A percentile compares a stretch with the other conserved stretches of the same genome.
phyloP scores from a whole-genome alignment of 1,139 yeast species.

The Yamadazyma dendronema region DNA sequence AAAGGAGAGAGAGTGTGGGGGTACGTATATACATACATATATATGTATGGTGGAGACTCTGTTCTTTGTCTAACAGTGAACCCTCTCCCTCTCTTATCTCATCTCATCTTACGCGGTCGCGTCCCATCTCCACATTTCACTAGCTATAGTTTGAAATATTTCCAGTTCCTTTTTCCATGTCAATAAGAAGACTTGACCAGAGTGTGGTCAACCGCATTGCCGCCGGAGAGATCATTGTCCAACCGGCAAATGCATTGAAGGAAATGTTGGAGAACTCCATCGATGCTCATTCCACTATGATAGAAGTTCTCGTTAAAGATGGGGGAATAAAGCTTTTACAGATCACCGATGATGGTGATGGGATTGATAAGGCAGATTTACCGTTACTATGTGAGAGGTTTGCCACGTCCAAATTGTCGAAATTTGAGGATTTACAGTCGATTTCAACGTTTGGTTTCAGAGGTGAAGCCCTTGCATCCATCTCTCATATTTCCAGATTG shows the following conservation, averaged over 20 bases:
- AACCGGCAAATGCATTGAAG: slow-evolving; percentile 77
- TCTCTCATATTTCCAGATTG: slow-evolving; percentile 62
- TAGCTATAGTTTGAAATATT: too few relatives aligned
- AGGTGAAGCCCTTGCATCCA: slow-evolving; percentile 61
- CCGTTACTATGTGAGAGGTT: slow-evolving; percentile 53
- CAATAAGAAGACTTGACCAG: slow-evolving; percentile 51
- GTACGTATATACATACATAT: too few relatives aligned
- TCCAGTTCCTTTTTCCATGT: too few relatives aligned
- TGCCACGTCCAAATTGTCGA: slow-evolving; percentile 52
- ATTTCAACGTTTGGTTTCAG: slow-evolving; percentile 60
- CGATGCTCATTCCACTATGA: slow-evolving; percentile 47
- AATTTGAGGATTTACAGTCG: slow-evolving; percentile 48
- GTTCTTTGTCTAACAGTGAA: too few relatives aligned
- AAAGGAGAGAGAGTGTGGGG: too few relatives aligned
- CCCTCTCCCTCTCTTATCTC: too few relatives aligned
- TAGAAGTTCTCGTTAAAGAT: slow-evolving; percentile 51
- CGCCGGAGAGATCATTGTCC: slow-evolving; percentile 94
- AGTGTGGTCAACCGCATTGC: slow-evolving; percentile 87
- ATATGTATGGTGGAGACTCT: too few relatives aligned
- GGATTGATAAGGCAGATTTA: slow-evolving; percentile 46
- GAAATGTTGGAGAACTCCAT: slow-evolving; percentile 57
- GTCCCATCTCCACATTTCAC: too few relatives aligned
- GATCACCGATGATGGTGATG: slow-evolving; percentile 54
- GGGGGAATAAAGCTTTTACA: slow-evolving; percentile 55
- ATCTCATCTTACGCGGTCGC: too few relatives aligned